A percentile compares a stretch with the other conserved stretches of the same genome.
Evolutionary conservation across 306 rosid genomes (phyloP).

Genomic region (Glycine latifolia): DNA sequence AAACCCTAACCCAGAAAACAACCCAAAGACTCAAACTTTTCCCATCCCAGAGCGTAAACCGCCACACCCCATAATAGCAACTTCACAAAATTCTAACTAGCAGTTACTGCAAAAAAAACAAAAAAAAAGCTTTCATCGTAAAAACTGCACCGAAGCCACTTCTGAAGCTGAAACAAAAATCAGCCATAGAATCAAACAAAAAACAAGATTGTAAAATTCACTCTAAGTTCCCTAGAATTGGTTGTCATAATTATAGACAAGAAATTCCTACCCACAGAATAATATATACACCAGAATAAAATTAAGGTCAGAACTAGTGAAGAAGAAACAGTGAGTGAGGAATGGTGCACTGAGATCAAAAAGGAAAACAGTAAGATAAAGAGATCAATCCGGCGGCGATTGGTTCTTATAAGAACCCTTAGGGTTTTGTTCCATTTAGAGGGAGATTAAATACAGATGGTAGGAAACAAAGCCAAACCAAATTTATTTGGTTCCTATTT

Average conservation of each 20-base stretch:
- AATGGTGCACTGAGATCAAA: no score
- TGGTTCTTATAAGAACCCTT: constrained; percentile 69
- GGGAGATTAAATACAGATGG: constrained; percentile 68
- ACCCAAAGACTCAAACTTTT: constrained; percentile 43
- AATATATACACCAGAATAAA: background rate
- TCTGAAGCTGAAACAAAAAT: background rate
- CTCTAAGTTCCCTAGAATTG: background rate
- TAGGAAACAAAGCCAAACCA: constrained; percentile 15
- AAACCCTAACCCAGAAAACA: constrained; percentile 49
- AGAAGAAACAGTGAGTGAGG: no score
- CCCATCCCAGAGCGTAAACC: constrained; percentile 12
- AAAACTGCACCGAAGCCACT: no score
- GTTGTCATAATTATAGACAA: constrained; percentile 34
- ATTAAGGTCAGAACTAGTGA: no score
- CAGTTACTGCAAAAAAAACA: constrained; percentile 26
- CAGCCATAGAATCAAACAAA: constrained; percentile 1
- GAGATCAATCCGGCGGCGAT: constrained; percentile 84
- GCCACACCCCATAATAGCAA: constrained; percentile 45
- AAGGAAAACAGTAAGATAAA: background rate
- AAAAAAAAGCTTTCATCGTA: no score
- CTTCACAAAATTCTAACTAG: constrained; percentile 34
- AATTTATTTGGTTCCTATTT: no score
- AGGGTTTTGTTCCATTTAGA: constrained; percentile 78
- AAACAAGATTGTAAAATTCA: constrained; percentile 16
- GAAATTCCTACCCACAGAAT: constrained; percentile 26